Evolutionary conservation across 2,329 filamentous ascomycete species (phyloP).

Genomic region (Venturiaceae sp.): DNA sequence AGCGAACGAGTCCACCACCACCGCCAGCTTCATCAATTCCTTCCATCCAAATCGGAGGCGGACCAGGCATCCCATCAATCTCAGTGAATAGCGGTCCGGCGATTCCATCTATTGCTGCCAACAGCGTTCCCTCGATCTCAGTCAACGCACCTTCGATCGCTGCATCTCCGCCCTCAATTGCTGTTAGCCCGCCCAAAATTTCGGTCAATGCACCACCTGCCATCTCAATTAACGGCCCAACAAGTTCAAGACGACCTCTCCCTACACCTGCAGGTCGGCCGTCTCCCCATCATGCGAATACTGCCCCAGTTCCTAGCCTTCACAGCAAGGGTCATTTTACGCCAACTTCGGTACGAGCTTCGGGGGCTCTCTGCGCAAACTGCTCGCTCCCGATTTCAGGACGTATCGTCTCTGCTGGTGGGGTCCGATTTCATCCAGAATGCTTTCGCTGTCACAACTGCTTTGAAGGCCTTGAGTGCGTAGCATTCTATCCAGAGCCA

Average conservation of each 20-base stretch:
- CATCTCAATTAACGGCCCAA: not conserved
- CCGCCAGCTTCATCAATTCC: conserved; percentile 9
- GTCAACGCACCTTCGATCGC: conserved; percentile 13
- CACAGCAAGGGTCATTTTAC: conserved; percentile 18
- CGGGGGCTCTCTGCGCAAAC: conserved; percentile 70
- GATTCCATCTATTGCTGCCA: conserved; percentile 11
- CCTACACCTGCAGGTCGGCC: conserved; percentile 32
- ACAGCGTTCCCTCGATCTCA: conserved; percentile 18
- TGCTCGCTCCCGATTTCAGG: conserved; percentile 81
- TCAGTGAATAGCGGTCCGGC: conserved; percentile 10
- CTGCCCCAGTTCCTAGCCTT: conserved; percentile 19
- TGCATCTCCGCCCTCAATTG: not conserved
- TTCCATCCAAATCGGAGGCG: conserved; percentile 42
- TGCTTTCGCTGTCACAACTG: conserved; percentile 90
- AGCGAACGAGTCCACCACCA: not conserved
- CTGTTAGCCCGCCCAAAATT: not conserved
- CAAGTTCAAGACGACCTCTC: conserved; percentile 32
- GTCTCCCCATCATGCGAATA: conserved; percentile 31
- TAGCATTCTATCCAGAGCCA: conserved; percentile 94
- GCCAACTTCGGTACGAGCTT: conserved; percentile 38
- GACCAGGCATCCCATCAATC: conserved; percentile 15
- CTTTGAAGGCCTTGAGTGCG: conserved; percentile 78
- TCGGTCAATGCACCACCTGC: not conserved
- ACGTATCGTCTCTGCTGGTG: conserved; percentile 76
- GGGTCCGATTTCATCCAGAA: conserved; percentile 79